Evolutionary conservation across 352 stramenopile genomes (phyloP).

Genomic region (Globisporangium canariense): DNA sequence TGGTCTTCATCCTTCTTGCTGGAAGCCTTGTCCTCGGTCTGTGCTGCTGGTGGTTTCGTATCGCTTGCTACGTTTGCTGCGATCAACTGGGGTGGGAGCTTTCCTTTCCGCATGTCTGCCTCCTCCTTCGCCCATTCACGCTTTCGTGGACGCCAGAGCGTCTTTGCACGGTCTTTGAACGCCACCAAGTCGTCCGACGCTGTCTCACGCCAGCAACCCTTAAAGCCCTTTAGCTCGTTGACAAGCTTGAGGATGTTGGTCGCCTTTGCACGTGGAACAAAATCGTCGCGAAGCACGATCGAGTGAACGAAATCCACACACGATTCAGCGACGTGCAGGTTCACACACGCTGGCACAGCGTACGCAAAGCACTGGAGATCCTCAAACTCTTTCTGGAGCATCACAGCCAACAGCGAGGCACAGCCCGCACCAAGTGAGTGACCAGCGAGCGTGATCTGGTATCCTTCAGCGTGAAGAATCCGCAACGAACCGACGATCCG

Average conservation of each 20-base stretch:
- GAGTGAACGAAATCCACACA: constrained; percentile 80
- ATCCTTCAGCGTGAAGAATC: constrained; percentile 70
- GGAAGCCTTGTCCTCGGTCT: background rate
- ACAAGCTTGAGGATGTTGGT: constrained; percentile 81
- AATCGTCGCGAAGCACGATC: constrained; percentile 82
- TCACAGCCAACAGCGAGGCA: constrained; percentile 71
- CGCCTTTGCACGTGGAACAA: constrained; percentile 80
- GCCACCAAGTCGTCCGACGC: constrained; percentile 76
- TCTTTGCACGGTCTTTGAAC: constrained; percentile 81
- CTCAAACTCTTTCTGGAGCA: constrained; percentile 85
- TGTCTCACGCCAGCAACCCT: constrained; percentile 75
- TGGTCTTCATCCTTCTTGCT: constrained; percentile 28
- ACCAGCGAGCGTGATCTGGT: constrained; percentile 77
- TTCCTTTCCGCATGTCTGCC: constrained; percentile 52
- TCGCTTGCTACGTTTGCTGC: constrained; percentile 1
- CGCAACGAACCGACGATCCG: constrained; percentile 74
- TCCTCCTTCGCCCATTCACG: constrained; percentile 75
- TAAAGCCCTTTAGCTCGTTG: constrained; percentile 74
- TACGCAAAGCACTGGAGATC: constrained; percentile 85
- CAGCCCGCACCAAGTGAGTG: constrained; percentile 81
- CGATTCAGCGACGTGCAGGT: constrained; percentile 73
- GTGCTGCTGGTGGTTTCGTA: background rate
- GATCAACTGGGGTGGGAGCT: constrained; percentile 19
- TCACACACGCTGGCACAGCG: constrained; percentile 78
- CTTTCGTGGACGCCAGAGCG: constrained; percentile 77